Conservation (phyloP, 2,329 filamentous ascomycete species). For the Ophiocordyceps australis region DNA sequence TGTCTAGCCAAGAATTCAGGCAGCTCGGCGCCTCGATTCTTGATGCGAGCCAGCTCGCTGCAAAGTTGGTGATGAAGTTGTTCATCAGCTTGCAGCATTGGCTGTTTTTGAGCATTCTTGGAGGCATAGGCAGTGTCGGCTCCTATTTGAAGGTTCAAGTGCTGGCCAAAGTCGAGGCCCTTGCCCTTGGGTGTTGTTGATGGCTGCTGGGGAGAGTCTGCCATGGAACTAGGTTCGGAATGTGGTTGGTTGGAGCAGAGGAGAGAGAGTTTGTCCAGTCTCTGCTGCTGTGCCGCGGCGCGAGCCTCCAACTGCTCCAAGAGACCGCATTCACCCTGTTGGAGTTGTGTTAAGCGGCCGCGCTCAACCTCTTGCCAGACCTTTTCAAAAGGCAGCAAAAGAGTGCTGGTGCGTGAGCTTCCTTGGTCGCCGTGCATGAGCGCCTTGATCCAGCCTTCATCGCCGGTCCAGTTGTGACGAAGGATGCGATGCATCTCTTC, state of each 20-base stretch:
- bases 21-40: too few relatives aligned
- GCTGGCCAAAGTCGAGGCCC: conserved; percentile 34
- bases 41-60: too few relatives aligned
- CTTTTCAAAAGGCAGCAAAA: conserved; percentile 48
- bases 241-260: too few relatives aligned
- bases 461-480: conserved; percentile 62
- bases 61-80: too few relatives aligned
- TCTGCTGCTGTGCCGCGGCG: conserved; percentile 45
- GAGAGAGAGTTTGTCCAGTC: too few relatives aligned
- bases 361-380: conserved; percentile 53
- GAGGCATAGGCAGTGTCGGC: conserved; percentile 10
- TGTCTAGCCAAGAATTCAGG: too few relatives aligned
- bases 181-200: conserved; percentile 18
- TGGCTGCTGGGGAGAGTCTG: conserved; percentile 5
- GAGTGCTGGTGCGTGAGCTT: conserved; percentile 38
- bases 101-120: too few relatives aligned
- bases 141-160: conserved; percentile 28
- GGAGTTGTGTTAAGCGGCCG: conserved; percentile 36
- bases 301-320: conserved; percentile 55
- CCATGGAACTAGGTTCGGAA: too few relatives aligned
- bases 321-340: conserved; percentile 31
- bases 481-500: conserved; percentile 39
- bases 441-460: conserved; percentile 53
- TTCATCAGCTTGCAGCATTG: too few relatives aligned
- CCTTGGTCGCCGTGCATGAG: conserved; percentile 49